Evolutionary conservation across 345 rosid species (phyloP).

Genomic region (Brassica rapa): DNA sequence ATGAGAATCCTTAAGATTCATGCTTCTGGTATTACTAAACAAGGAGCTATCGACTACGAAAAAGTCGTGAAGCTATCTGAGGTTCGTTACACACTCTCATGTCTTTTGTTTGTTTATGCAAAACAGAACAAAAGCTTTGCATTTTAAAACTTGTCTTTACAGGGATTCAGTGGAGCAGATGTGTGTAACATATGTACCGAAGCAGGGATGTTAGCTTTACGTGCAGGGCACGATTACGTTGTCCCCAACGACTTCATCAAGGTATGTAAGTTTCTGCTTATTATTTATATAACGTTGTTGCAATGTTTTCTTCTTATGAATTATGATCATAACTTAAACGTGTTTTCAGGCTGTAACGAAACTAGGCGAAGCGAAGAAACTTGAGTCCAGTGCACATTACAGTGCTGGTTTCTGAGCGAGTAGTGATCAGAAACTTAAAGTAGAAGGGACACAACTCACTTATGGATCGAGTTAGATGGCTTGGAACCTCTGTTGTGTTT

Average conservation of each 20-base stretch:
- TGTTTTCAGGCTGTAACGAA: conserved; percentile 75
- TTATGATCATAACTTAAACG: background rate
- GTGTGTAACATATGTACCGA: conserved; percentile 86
- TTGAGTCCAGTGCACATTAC: conserved; percentile 82
- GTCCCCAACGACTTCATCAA: conserved; percentile 84
- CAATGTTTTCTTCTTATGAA: background rate
- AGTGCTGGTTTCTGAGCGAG: conserved; percentile 70
- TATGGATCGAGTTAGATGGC: background rate
- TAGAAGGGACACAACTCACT: background rate
- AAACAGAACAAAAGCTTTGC: background rate
- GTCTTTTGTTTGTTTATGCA: conserved; percentile 3
- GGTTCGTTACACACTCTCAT: conserved; percentile 38
- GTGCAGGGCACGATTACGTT: conserved; percentile 78
- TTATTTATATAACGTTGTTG: background rate
- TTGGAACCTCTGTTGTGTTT: conserved; percentile 7
- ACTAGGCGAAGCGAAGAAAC: conserved; percentile 73
- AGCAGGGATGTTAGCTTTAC: conserved; percentile 81
- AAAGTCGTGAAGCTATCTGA: conserved; percentile 85
- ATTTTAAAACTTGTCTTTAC: background rate
- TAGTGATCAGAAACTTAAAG: conserved; percentile 20
- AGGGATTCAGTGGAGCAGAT: conserved; percentile 92
- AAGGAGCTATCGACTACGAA: conserved; percentile 85
- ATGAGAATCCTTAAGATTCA: conserved; percentile 85
- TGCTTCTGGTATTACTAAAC: conserved; percentile 47
- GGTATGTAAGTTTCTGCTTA: background rate